A percentile compares a stretch with the other conserved stretches of the same genome.
Conservation (phyloP, 1,284 basidiomycete genomes). For the Leccinum holopus region DNA sequence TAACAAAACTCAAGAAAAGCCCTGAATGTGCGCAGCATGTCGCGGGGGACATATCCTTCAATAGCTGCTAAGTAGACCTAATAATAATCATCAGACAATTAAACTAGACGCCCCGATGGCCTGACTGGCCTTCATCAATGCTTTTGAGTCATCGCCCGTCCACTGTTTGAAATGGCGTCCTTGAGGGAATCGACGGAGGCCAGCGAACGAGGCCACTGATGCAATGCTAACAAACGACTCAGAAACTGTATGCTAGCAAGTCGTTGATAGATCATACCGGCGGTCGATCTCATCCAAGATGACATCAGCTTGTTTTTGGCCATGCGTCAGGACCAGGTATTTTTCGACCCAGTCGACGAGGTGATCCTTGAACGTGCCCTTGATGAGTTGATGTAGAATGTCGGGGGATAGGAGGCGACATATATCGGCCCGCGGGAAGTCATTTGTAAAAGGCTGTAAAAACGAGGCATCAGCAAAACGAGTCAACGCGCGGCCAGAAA, state of each 20-base stretch:
- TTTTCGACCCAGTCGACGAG: not conserved
- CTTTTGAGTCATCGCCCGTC: conserved; percentile 3
- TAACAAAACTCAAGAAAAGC: not conserved
- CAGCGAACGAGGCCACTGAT: not conserved
- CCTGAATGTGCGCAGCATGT: not conserved
- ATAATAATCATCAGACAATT: not conserved
- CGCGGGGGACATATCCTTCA: not conserved
- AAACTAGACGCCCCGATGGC: not conserved
- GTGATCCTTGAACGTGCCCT: not conserved
- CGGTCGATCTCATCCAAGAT: not conserved
- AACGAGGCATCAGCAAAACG: not conserved
- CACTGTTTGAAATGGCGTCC: not conserved
- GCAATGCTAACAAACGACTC: not conserved
- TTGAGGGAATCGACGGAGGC: not conserved
- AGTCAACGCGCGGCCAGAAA: no score
- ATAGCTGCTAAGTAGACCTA: not conserved
- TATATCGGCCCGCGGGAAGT: not conserved
- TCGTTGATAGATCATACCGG: not conserved
- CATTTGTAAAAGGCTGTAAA: not conserved
- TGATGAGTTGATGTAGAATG: not conserved
- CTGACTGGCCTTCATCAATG: conserved; percentile 2
- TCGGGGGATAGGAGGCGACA: not conserved
- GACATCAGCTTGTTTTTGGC: not conserved
- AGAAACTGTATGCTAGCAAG: no score
- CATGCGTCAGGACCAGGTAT: not conserved